Conservation (phyloP, 495 filamentous ascomycete species). For the Lichina pygmaea region DNA sequence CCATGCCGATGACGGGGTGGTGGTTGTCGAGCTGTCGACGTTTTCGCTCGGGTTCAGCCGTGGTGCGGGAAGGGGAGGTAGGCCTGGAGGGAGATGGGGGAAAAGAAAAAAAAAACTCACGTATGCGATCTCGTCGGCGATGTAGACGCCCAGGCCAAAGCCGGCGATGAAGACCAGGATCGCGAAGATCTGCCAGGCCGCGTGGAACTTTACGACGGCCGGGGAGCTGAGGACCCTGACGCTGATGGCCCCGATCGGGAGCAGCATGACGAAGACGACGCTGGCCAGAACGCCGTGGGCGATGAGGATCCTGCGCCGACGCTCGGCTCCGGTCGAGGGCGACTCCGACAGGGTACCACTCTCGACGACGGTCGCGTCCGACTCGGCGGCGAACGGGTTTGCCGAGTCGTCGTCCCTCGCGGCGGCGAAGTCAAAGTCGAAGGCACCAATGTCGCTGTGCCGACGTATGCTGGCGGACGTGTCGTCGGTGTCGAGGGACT, state of each 20-base stretch:
- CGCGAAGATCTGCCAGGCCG: constrained; percentile 25
- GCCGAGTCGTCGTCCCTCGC: constrained; percentile 25
- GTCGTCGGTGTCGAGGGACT: constrained; percentile 25
- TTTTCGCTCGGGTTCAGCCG: too few species aligned
- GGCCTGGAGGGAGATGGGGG: too few species aligned
- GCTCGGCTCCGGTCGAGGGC: neutral
- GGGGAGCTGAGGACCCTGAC: constrained; percentile 22
- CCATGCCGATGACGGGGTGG: constrained; percentile 28
- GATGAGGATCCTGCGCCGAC: constrained; percentile 1
- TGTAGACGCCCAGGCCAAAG: constrained; percentile 30
- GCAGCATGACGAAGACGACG: constrained; percentile 25
- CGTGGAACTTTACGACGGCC: constrained; percentile 21
- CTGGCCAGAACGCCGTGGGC: constrained; percentile 24
- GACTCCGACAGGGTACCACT: neutral
- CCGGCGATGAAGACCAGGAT: constrained; percentile 29
- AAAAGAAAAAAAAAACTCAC: constrained; percentile 3
- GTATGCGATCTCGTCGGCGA: constrained; percentile 12
- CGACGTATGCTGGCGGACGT: constrained; percentile 20
- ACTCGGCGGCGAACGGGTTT: neutral
- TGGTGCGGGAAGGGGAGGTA: too few species aligned
- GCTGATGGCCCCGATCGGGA: constrained; percentile 26
- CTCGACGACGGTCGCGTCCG: neutral
- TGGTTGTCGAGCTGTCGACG: neutral
- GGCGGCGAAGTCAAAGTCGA: constrained; percentile 25
- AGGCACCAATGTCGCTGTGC: constrained; percentile 28